These are phyloP conservation scores for Citrus unshiu DNA, from an alignment of 345 rosid species.

Conservation along the genomic window DNA sequence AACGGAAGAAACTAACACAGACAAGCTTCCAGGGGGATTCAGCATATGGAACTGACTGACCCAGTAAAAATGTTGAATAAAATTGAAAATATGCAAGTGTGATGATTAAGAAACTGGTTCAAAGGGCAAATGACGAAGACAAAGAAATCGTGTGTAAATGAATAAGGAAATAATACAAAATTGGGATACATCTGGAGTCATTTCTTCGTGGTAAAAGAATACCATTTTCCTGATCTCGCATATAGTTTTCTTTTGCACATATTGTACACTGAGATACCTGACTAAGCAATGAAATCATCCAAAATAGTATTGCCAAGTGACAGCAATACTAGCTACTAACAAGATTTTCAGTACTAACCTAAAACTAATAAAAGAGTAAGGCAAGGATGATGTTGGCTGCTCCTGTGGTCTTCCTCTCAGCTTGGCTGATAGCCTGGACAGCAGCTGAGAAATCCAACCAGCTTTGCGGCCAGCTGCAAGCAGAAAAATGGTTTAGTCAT, in stretches of 20 bases:
- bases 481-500: conserved; percentile 3
- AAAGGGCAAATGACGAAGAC: neutral
- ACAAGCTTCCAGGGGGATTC: neutral
- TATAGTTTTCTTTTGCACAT: conserved; percentile 16
- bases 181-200: neutral
- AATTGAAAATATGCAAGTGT: neutral
- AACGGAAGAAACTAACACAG: neutral
- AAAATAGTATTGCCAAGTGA: conserved; percentile 64
- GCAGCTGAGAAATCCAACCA: conserved; percentile 35
- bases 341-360: conserved; percentile 52
- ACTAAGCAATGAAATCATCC: conserved; percentile 11
- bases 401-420: conserved; percentile 51
- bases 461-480: conserved; percentile 45
- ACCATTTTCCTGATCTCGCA: neutral
- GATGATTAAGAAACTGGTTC: neutral
- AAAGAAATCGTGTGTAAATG: neutral
- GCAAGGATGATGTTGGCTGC: conserved; percentile 11
- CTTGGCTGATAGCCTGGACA: conserved; percentile 49
- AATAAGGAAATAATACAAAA: conserved; percentile 9
- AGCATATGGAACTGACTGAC: neutral
- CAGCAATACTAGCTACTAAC: conserved; percentile 57
- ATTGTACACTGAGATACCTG: conserved; percentile 17
- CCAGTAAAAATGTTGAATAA: neutral
- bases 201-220: neutral
- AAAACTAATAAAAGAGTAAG: conserved; percentile 34